Conservation (phyloP, 2,329 filamentous ascomycete genomes). For the Pyrenochaeta sp. region DNA sequence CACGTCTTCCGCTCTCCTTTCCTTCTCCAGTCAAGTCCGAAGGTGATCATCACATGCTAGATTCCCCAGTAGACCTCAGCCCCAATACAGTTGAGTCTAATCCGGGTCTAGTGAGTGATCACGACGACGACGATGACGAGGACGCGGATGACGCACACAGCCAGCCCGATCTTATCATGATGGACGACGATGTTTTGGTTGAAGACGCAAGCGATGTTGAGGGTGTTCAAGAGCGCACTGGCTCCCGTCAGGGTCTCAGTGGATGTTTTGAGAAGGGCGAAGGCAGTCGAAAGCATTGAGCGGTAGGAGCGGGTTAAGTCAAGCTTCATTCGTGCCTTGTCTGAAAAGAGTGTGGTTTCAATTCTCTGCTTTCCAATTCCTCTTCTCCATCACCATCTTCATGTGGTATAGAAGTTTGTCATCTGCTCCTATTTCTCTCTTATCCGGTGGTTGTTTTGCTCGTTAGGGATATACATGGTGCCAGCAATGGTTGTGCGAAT, state of each 20-base stretch:
- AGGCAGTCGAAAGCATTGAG: conserved; percentile 45
- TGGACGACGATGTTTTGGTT: conserved; percentile 47
- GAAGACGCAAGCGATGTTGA: conserved; percentile 51
- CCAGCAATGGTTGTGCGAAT: conserved; percentile 32
- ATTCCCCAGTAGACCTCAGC: conserved; percentile 51
- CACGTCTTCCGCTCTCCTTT: conserved; percentile 42
- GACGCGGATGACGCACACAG: conserved; percentile 48
- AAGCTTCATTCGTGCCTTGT: conserved; percentile 20
- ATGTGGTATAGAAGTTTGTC: conserved; percentile 25
- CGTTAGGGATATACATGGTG: conserved; percentile 25
- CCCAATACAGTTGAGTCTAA: conserved; percentile 58
- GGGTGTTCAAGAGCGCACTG: conserved; percentile 41
- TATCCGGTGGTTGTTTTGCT: conserved; percentile 7
- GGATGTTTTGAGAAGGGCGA: conserved; percentile 46
- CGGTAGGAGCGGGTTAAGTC: conserved; percentile 35
- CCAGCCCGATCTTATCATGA: conserved; percentile 44
- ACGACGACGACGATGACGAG: conserved; percentile 58
- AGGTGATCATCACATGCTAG: conserved; percentile 37
- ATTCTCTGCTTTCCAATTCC: conserved; percentile 3
- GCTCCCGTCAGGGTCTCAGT: conserved; percentile 40
- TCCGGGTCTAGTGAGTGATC: conserved; percentile 59
- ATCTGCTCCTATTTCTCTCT: conserved; percentile 11
- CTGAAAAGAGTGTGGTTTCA: conserved; percentile 13
- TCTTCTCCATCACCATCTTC: conserved; percentile 14
- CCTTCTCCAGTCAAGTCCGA: conserved; percentile 36